These are phyloP conservation scores for Paraphysoderma sedebokerense DNA, from an alignment of 371 early-diverging fungal genomes.

Conservation along the genomic window DNA sequence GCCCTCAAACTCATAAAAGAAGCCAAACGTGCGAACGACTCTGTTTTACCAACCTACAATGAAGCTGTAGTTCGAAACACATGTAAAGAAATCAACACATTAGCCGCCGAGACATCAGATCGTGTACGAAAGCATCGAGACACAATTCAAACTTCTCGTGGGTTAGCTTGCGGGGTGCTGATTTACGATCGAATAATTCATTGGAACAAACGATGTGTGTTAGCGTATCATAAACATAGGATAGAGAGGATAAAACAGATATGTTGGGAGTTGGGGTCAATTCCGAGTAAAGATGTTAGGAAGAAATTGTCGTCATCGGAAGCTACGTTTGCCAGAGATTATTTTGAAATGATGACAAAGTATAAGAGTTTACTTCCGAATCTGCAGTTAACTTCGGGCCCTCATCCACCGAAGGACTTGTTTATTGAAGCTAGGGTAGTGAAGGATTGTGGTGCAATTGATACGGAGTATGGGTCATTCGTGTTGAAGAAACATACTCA, in stretches of 20 bases:
- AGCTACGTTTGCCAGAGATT: conserved; percentile 34
- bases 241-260: conserved; percentile 46
- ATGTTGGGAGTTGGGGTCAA: conserved; percentile 49
- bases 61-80: conserved; percentile 65
- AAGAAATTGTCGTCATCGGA: conserved; percentile 42
- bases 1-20: conserved; percentile 65
- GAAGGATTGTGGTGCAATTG: conserved; percentile 71
- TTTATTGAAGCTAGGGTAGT: conserved; percentile 75
- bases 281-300: conserved; percentile 17
- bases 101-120: not conserved
- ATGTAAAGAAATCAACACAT: conserved; percentile 12
- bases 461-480: conserved; percentile 60
- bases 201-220: conserved; percentile 71
- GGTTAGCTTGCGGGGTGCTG: conserved; percentile 3
- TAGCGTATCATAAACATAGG: conserved; percentile 70
- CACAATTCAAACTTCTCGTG: conserved; percentile 4
- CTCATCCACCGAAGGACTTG: conserved; percentile 70
- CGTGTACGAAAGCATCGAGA: conserved; percentile 9
- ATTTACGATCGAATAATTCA: conserved; percentile 36
- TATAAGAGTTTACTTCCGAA: conserved; percentile 42
- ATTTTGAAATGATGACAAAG: conserved; percentile 33
- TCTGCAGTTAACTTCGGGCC: conserved; percentile 53
- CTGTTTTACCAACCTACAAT: conserved; percentile 51
- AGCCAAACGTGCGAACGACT: conserved; percentile 54
- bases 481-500: conserved; percentile 55